phyloP scores from a whole-genome alignment of 495 filamentous ascomycete species.

The Corynascus novoguineensis region DNA sequence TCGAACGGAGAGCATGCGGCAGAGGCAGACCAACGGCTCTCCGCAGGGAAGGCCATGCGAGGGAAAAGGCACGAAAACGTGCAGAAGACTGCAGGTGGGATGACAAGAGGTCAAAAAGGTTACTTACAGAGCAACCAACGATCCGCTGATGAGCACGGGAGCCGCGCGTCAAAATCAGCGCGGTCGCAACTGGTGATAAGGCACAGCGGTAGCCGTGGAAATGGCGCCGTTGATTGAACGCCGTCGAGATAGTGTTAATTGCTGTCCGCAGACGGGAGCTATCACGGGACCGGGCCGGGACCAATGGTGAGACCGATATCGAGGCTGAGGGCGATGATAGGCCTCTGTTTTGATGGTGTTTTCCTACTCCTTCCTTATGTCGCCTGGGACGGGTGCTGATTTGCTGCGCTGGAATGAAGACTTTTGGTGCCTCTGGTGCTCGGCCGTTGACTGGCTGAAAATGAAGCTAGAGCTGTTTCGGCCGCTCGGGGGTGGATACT shows the following conservation, averaged over 20 bases:
- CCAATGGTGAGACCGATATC: slow-evolving; percentile 41
- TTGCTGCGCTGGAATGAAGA: slow-evolving; percentile 32
- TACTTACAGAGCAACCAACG: slow-evolving; percentile 26
- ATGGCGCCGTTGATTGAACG: slow-evolving; percentile 35
- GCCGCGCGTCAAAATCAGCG: slow-evolving; percentile 9
- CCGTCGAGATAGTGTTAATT: slow-evolving; percentile 34
- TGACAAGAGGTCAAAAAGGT: slow-evolving; percentile 11
- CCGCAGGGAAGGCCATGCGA: slow-evolving; percentile 24
- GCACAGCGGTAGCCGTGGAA: slow-evolving; percentile 21
- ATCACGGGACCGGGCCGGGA: slow-evolving; percentile 45
- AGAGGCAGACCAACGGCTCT: slow-evolving; percentile 16
- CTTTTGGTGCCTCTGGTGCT: slow-evolving; percentile 28
- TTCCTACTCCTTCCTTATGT: slow-evolving; percentile 33
- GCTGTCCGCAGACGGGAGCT: slow-evolving; percentile 43
- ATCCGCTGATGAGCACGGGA: slow-evolving; percentile 13
- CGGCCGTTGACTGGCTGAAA: slow-evolving; percentile 31
- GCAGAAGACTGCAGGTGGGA: slow-evolving; percentile 10
- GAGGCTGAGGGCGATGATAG: slow-evolving; percentile 42
- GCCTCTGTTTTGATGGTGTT: slow-evolving; percentile 35
- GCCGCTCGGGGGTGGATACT: slow-evolving; percentile 16
- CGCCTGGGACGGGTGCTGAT: slow-evolving; percentile 38
- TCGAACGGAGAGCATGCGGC: slow-evolving; percentile 13
- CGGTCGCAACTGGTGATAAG: slow-evolving; percentile 10
- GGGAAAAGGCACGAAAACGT: slow-evolving; percentile 11
- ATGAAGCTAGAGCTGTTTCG: slow-evolving; percentile 13